A percentile compares a stretch with the other conserved stretches of the same genome.
phyloP scores from a whole-genome alignment of 148 eudicot species.

The Cornus florida region DNA sequence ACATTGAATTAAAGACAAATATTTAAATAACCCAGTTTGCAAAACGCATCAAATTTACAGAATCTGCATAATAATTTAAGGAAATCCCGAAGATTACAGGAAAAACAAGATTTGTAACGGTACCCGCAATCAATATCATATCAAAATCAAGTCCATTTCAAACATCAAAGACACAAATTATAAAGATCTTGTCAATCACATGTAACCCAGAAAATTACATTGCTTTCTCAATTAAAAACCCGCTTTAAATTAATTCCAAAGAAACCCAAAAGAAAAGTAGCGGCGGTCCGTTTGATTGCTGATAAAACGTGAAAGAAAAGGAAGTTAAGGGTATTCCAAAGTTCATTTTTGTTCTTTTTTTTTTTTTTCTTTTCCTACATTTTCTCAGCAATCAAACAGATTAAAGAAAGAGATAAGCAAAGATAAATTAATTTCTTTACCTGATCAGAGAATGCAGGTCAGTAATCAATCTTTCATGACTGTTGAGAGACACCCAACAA shows the following conservation, averaged over 20 bases:
- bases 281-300: not conserved
- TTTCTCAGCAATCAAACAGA: constrained; percentile 15
- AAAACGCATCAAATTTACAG: not conserved
- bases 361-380: constrained; percentile 14
- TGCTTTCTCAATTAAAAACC: constrained; percentile 9
- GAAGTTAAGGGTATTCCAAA: not conserved
- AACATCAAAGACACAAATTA: not conserved
- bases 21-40: not conserved
- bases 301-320: not conserved
- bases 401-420: not conserved
- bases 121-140: constrained; percentile 7
- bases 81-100: constrained; percentile 10
- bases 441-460: constrained; percentile 28
- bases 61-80: not conserved
- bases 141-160: not conserved
- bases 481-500: constrained; percentile 13
- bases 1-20: not conserved
- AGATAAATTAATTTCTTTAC: constrained; percentile 24
- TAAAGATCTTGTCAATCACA: constrained; percentile 4
- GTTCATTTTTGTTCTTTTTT: not conserved
- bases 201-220: constrained; percentile 14
- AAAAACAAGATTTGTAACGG: constrained; percentile 16
- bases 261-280: constrained; percentile 16
- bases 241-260: constrained; percentile 10
- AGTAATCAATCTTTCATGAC: constrained; percentile 46